Base-by-base conservation (phyloP, 2,329 filamentous ascomycete genomes). In the Ophiostoma sp. region DNA sequence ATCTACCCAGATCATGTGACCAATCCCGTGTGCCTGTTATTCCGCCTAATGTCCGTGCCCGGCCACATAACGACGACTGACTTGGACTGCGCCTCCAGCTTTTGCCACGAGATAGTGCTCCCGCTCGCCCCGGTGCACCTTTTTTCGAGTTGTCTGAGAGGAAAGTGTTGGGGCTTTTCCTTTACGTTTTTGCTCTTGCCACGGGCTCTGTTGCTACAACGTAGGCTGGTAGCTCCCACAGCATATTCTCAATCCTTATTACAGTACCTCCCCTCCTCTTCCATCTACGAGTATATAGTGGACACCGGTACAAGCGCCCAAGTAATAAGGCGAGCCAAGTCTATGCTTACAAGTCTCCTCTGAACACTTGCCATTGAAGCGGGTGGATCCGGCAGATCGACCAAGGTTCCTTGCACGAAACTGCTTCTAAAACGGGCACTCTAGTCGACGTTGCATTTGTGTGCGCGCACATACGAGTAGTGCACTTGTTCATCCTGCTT, bases 391-490 rank as follows among this genome's bases (percentile, higher is more conserved):
- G 18, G 45, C 18, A 27, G 49, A 55, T 55, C 18, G 49, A 18
- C 18, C 18, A 55, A 4, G 27, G 49, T 9, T 55, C 47, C 8
- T 27, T 55, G n/a, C 47, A 52, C 18, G 49, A 55, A 4, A 55
- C 27, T 55, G n/a, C 8, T 55, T 27, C 49, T 11, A 55, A 49
- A 11, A 49, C 45, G 27, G 27, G 27, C n/a, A 4, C 49, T 27
- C 9, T 1, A 27, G 49, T 27, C 14, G n/a, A 38, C 11, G 27
- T 58, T 58, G 52, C 52, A 58, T 58, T 52, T 27, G 27, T 27
- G n/a, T 55, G 52, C 52, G 27, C 52, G 27, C 52, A 55, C n/a
- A 55, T 55, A n/a, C n/a, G n/a, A n/a, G n/a, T n/a, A 45, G 7
- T 58, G 11, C 27, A 36, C 27, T 58, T 18, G 38, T 12, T 58